phyloP scores from a whole-genome alignment of 345 rosid genomes.

The Salix exigua region DNA sequence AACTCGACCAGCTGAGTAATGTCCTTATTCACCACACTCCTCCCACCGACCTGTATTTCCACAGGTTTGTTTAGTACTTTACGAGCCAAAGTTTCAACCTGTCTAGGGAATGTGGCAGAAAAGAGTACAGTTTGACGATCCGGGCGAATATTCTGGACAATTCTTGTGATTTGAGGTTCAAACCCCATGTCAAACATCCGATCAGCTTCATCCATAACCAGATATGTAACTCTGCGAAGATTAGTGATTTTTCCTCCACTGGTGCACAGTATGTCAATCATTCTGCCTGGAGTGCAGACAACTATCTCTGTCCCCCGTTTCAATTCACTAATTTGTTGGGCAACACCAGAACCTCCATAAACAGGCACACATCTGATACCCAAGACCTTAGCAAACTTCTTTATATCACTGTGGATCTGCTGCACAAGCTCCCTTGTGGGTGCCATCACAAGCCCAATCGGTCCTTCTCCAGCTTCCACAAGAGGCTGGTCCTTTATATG shows the following conservation, averaged over 20 bases:
- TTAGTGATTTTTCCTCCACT: slow-evolving; percentile 90
- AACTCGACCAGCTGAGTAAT: slow-evolving; percentile 87
- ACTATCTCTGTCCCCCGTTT: slow-evolving; percentile 95
- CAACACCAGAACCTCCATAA: slow-evolving; percentile 98
- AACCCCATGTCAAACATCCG: slow-evolving; percentile 99
- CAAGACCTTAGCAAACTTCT: slow-evolving; percentile 67
- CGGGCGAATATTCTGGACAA: slow-evolving; percentile 91
- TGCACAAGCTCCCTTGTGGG: slow-evolving; percentile 99
- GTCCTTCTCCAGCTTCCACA: slow-evolving; percentile 93
- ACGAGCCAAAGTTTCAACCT: slow-evolving; percentile 91
- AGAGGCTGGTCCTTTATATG: slow-evolving; percentile 98
- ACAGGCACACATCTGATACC: slow-evolving; percentile 88
- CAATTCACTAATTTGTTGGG: slow-evolving; percentile 93
- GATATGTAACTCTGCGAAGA: slow-evolving; percentile 74
- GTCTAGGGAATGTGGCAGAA: slow-evolving; percentile 96
- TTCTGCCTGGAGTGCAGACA: slow-evolving; percentile 95
- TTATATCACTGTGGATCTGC: slow-evolving; percentile 92
- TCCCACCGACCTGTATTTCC: slow-evolving; percentile 91
- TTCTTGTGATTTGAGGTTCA: slow-evolving; percentile 89
- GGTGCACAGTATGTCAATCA: slow-evolving; percentile 95
- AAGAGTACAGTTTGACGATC: slow-evolving; percentile 93
- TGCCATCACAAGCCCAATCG: slow-evolving; percentile 94
- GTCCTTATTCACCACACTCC: slow-evolving; percentile 97
- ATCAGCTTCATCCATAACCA: slow-evolving; percentile 98
- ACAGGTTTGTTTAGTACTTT: slow-evolving; percentile 78